These are phyloP conservation scores for Tetrapisispora pingtungensis DNA, from an alignment of 805 yeast species.

Conservation along the genomic window DNA sequence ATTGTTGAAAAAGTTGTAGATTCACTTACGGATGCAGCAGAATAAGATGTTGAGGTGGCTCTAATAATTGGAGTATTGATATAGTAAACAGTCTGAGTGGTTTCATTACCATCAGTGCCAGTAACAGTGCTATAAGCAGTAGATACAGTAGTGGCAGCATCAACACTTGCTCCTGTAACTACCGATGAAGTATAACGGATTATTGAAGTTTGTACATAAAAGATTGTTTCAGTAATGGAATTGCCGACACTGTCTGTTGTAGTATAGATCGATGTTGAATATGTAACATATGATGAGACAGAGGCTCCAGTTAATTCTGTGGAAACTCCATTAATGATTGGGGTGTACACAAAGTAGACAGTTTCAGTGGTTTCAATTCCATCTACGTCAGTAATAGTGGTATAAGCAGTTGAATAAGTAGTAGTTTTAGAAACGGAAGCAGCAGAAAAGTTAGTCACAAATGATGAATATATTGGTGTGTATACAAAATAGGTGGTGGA, in stretches of 20 bases:
- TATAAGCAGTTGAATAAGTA: conserved; percentile 5
- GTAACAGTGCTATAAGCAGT: neutral
- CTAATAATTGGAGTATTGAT: neutral
- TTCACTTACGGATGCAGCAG: neutral
- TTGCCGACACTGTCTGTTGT: too few species aligned
- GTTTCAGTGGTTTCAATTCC: conserved; percentile 4
- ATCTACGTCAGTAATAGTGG: conserved; percentile 5
- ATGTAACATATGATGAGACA: too few species aligned
- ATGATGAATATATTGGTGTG: conserved; percentile 2
- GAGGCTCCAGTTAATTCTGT: too few species aligned
- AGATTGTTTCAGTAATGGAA: too few species aligned
- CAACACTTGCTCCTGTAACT: too few species aligned
- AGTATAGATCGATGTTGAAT: too few species aligned
- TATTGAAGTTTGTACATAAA: too few species aligned
- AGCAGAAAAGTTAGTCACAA: neutral
- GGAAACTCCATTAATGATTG: too few species aligned
- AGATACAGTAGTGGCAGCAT: neutral
- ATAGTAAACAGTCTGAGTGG: neutral
- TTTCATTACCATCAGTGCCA: neutral
- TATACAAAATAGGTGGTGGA: conserved; percentile 5
- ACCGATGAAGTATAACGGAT: too few species aligned
- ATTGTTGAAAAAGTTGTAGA: conserved; percentile 3
- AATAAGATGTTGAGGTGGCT: neutral
- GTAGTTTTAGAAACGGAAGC: neutral
- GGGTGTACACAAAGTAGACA: conserved; percentile 10